Base-by-base conservation (phyloP, 352 stramenopile species). In the Thraustotheca clavata region DNA sequence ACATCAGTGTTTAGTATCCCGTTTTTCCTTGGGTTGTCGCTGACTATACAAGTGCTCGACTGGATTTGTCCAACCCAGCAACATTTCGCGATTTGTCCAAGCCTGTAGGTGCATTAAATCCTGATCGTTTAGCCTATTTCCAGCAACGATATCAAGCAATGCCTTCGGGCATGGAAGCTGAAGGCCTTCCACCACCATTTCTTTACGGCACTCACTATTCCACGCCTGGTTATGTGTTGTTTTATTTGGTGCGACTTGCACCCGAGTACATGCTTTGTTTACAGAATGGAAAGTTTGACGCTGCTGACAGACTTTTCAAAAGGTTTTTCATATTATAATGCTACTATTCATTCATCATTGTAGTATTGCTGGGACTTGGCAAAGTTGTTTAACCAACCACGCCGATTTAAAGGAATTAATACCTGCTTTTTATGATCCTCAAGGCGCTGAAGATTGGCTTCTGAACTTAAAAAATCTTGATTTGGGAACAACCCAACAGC, bases 151-250 rank as follows among this genome's bases (percentile, higher is more conserved):
- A 94, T 59, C 74, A 96, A 47, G 70, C 76, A 32, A 97, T 99
- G 88, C 85, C 87, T 18, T 72, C 74, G 11, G 84, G 80, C 0
- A 80, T 89, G 26, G 82, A 96, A 60, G 82, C 76, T 0, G 83
- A 91, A 38, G 81, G 79, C 1, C 71, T 89, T 41, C 83, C 83
- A 0, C 96, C 96, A 6, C 87, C 94, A n/a, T 99, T 99, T 69
- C 79, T 99, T 59, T 99, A 98, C 72, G 96, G 96, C 24, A 96
- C 86, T 27, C 88, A 97, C 71, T 97, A 97, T 71, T 93, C 78
- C 26, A 87, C 80, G 39, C 80, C 88, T 38, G 89, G 75, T 33
- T 94, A 96, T 69, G 86, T 97, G 22, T 55, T 97, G n/a, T 96
- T 87, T 69, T 98, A 94, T 70, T 71, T 98, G 39, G 72, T 97